phyloP scores from a whole-genome alignment of 257 asterid species.

The Scutellaria baicalensis region DNA sequence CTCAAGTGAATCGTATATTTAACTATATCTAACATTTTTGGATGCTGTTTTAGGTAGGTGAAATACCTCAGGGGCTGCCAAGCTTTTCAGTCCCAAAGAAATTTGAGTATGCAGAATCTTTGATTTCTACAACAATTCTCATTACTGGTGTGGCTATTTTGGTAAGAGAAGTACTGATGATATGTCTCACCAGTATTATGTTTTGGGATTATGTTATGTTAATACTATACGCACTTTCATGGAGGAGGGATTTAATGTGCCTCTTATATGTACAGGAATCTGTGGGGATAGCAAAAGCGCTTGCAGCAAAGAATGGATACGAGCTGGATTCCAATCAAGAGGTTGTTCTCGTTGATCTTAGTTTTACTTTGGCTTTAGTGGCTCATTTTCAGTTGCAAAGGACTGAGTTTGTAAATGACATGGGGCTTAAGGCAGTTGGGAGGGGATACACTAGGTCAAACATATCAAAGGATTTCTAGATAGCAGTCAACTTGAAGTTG shows the following conservation, averaged over 20 bases:
- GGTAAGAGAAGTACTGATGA: conserved; percentile 43
- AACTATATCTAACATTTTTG: conserved; percentile 5
- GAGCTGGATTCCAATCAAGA: conserved; percentile 98
- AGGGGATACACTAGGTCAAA: conserved; percentile 3
- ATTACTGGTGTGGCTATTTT: conserved; percentile 99
- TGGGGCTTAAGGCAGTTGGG: background rate
- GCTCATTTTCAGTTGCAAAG: conserved; percentile 10
- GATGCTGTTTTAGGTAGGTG: conserved; percentile 65
- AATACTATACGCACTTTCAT: background rate
- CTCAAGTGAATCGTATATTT: background rate
- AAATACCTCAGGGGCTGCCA: conserved; percentile 97
- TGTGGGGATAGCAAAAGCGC: conserved; percentile 97
- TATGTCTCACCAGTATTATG: conserved; percentile 5
- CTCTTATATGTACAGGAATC: conserved; percentile 61
- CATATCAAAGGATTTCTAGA: background rate
- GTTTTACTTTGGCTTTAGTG: background rate
- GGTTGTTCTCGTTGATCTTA: conserved; percentile 38
- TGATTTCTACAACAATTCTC: conserved; percentile 87
- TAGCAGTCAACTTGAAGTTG: background rate
- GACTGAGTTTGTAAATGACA: background rate
- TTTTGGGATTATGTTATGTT: background rate
- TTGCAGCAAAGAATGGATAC: conserved; percentile 95
- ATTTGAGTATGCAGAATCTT: conserved; percentile 53
- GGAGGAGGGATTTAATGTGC: conserved; percentile 6
- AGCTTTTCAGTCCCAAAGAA: conserved; percentile 81